Evolutionary conservation across 768 basidiomycete genomes (phyloP), one percentile per base, ranked within the genome.

Genomic region (Rhodosporidiobolus odoratus): DNA sequence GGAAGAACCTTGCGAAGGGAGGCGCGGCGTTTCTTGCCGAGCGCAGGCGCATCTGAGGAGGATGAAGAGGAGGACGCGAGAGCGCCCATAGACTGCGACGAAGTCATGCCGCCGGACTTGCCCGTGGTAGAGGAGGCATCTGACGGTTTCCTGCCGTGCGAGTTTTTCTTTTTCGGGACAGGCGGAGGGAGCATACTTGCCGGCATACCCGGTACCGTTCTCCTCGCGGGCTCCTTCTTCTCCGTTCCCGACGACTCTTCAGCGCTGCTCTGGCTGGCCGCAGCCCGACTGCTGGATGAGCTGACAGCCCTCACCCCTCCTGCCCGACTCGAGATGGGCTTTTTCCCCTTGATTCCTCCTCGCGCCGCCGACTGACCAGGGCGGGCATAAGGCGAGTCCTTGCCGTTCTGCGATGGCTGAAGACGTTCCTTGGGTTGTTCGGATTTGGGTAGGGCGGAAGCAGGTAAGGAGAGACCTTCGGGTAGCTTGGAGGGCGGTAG

Each of bases 161-260:
- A 78, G 43, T 78, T 68, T 77, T 80, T 79, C 40, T 82, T 73
- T 16, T 69, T 64, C 9, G 43, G 74, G 40, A 81, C 78, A 52
- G 80, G 79, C 0, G 77, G 76, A 27, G 73, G 74, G 9, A 68
- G 63, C 25, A 77, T 32, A 32, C 79, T 67, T 32, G 74, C 71
- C 4, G 68, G 65, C 23, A 77, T 32, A 41, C 81, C 71, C 1
- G 48, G 66, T 1, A 72, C 50, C 13, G 45, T 62, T n/a, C n/a
- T n/a, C 47, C 57, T 62, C 27, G 56, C 62, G 41, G 53, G n/a
- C 27, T 81, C 41, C 83, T 52, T 17, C 50, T 38, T 35, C 41
- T 54, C 38, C 12, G 41, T 12, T 1, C n/a, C 58, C 27, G n/a
- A n/a, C n/a, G 41, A 45, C 38, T 41, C 38, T 30, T 40, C 27